phyloP scores from a whole-genome alignment of 495 filamentous ascomycete genomes.

The Xylona heveae region DNA sequence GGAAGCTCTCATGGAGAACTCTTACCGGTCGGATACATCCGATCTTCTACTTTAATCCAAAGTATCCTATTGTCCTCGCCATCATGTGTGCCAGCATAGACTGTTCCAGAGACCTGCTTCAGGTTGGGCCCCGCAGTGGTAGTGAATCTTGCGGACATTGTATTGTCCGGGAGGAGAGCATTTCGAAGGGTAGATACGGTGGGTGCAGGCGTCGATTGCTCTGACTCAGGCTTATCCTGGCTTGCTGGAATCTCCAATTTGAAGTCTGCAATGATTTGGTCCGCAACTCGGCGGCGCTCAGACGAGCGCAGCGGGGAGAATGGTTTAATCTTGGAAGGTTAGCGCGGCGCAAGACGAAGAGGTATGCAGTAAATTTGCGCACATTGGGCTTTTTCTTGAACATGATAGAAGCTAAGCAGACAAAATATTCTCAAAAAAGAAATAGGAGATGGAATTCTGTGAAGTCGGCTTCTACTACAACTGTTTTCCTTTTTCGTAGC shows the following conservation, averaged over 20 bases:
- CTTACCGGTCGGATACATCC: conserved; percentile 34
- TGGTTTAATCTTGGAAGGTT: conserved; percentile 36
- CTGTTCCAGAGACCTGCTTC: conserved; percentile 37
- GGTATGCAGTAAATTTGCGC: neutral
- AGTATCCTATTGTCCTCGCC: conserved; percentile 39
- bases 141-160: conserved; percentile 41
- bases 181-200: conserved; percentile 34
- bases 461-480: too few species aligned
- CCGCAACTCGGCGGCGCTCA: conserved; percentile 46
- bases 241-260: conserved; percentile 24
- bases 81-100: conserved; percentile 39
- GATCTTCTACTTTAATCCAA: conserved; percentile 48
- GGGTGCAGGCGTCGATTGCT: conserved; percentile 19
- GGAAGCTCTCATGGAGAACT: neutral
- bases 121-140: conserved; percentile 47
- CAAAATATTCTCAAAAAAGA: neutral
- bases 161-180: conserved; percentile 41
- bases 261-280: conserved; percentile 45
- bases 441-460: too few species aligned
- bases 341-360: neutral
- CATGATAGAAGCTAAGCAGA: conserved; percentile 20
- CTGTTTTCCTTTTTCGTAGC: too few species aligned
- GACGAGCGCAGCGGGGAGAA: conserved; percentile 47
- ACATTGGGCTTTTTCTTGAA: conserved; percentile 69
- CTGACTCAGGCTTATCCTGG: conserved; percentile 12